Conservation (phyloP, 331 rosid species). For the Saraca asoca region DNA sequence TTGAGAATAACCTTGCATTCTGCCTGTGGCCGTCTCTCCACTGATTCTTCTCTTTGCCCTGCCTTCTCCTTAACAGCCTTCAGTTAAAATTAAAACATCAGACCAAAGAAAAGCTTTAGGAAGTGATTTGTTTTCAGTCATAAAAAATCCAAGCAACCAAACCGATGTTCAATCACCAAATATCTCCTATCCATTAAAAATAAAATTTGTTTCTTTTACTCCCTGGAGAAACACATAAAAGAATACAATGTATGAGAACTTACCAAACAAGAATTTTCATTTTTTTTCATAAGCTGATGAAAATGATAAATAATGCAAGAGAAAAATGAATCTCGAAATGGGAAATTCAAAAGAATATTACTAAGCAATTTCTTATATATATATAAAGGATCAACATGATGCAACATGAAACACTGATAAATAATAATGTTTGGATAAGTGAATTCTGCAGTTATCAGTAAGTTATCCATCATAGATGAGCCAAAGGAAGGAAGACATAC, state of each 20-base stretch:
- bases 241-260: conserved; percentile 3
- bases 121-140: conserved; percentile 22
- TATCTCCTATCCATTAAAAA: conserved; percentile 3
- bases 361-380: conserved; percentile 3
- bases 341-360: conserved; percentile 12
- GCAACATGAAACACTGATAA: not conserved
- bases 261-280: not conserved
- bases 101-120: conserved; percentile 22
- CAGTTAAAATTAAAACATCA: conserved; percentile 34
- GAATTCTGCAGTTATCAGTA: not conserved
- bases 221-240: conserved; percentile 16
- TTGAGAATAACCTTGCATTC: conserved; percentile 86
- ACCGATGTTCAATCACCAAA: conserved; percentile 26
- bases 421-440: too few species aligned
- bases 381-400: conserved; percentile 5
- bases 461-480: not conserved
- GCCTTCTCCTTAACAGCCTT: conserved; percentile 62
- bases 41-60: conserved; percentile 56
- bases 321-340: conserved; percentile 18
- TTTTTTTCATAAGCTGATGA: not conserved
- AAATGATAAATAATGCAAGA: conserved; percentile 13
- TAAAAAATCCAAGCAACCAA: conserved; percentile 13
- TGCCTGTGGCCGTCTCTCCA: conserved; percentile 52
- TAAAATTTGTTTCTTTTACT: conserved; percentile 2
- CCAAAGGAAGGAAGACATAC: conserved; percentile 35